Evolutionary conservation across 176 grass and related monocot genomes (phyloP).

Genomic region (Melocanna baccifera): DNA sequence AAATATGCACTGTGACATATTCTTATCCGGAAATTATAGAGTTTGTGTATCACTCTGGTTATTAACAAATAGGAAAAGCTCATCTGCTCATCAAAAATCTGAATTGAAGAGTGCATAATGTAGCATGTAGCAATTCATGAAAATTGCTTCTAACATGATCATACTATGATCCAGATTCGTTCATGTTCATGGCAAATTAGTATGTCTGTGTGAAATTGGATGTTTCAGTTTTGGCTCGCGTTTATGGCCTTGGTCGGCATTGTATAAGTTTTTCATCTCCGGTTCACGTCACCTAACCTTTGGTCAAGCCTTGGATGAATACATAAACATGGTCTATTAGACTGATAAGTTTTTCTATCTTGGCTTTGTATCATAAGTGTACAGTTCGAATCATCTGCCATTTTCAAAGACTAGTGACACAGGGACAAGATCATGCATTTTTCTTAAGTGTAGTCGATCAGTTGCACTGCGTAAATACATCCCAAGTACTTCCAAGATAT

Average conservation of each 20-base stretch:
- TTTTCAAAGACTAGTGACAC: conserved; percentile 11
- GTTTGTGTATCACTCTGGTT: background rate
- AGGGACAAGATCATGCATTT: conserved; percentile 16
- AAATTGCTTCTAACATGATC: background rate
- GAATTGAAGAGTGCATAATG: background rate
- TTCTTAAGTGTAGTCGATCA: background rate
- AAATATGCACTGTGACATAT: background rate
- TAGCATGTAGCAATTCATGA: background rate
- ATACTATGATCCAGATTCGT: background rate
- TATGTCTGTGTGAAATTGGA: background rate
- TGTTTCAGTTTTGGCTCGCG: background rate
- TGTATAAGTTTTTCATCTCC: conserved; percentile 20
- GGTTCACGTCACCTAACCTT: conserved; percentile 15
- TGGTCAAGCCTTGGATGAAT: conserved; percentile 52
- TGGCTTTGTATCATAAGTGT: conserved; percentile 2
- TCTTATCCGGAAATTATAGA: background rate
- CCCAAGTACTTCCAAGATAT: background rate
- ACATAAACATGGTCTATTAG: conserved; percentile 22
- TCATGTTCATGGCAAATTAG: background rate
- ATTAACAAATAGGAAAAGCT: background rate
- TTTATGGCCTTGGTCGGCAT: conserved; percentile 39
- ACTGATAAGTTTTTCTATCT: conserved; percentile 34
- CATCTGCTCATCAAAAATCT: background rate
- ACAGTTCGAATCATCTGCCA: background rate
- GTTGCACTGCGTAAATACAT: background rate